These are phyloP conservation scores for Diaporthe longicolla DNA, from an alignment of 2,329 filamentous ascomycete species.

Conservation along the genomic window DNA sequence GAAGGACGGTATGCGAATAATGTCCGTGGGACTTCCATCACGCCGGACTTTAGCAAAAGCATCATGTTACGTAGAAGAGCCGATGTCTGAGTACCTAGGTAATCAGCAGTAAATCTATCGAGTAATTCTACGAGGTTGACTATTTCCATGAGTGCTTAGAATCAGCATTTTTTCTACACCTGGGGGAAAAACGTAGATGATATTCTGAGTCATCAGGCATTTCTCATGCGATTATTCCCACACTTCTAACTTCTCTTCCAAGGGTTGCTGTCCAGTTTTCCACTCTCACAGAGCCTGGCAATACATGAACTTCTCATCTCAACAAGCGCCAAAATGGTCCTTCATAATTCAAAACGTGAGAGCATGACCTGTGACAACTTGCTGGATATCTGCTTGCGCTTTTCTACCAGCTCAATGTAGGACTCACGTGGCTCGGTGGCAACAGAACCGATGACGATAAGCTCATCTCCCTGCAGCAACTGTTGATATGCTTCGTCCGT, in stretches of 20 bases:
- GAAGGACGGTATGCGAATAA: constrained; percentile 47
- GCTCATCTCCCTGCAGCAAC: constrained; percentile 53
- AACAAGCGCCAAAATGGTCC: not conserved
- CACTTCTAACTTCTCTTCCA: not conserved
- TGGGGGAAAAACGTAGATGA: not conserved
- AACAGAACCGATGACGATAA: constrained; percentile 44
- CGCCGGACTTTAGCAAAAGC: constrained; percentile 5
- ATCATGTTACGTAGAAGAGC: constrained; percentile 18
- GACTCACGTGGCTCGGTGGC: constrained; percentile 39
- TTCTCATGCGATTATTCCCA: not conserved
- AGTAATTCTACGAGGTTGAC: not conserved
- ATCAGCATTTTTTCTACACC: not conserved
- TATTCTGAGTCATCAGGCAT: not conserved
- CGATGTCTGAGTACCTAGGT: not conserved
- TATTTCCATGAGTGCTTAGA: not conserved
- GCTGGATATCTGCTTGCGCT: constrained; percentile 37
- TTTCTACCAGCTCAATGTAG: constrained; percentile 38
- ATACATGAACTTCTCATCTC: not conserved
- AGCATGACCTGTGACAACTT: constrained; percentile 35
- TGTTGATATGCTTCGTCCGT: constrained; percentile 53
- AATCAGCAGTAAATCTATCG: not conserved
- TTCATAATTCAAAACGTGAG: constrained; percentile 32
- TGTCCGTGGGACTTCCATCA: constrained; percentile 19
- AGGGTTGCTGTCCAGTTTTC: not conserved
- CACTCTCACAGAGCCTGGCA: not conserved